These are phyloP conservation scores for Xylaria sp. DNA, from an alignment of 2,329 filamentous ascomycete genomes.

Conservation along the genomic window DNA sequence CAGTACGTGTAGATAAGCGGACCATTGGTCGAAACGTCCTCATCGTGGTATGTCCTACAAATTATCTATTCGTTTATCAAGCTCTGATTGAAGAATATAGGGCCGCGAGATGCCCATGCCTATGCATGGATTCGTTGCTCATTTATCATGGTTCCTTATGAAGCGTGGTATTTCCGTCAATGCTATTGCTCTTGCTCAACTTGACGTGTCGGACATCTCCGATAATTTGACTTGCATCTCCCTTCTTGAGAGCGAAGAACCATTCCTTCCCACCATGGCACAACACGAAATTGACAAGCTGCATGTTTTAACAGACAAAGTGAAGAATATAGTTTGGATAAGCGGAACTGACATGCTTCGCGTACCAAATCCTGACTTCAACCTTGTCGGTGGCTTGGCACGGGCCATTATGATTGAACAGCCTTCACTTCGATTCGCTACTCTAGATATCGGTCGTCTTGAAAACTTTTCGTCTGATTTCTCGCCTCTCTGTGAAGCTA, in stretches of 20 bases:
- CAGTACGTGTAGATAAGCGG: too few species aligned
- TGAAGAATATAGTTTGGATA: neutral
- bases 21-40: neutral
- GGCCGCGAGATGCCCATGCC: neutral
- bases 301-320: neutral
- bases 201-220: neutral
- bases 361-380: neutral
- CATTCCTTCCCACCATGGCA: neutral
- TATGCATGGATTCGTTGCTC: too few species aligned
- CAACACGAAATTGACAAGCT: neutral
- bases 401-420: slow-evolving; percentile 22
- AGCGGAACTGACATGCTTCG: neutral
- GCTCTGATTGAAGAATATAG: neutral
- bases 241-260: slow-evolving; percentile 3
- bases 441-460: slow-evolving; percentile 13
- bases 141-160: neutral
- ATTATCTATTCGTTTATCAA: too few species aligned
- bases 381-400: slow-evolving; percentile 10
- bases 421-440: slow-evolving; percentile 2
- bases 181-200: neutral
- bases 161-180: neutral
- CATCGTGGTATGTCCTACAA: neutral
- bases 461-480: neutral
- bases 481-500: neutral
- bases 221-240: neutral